phyloP scores from a whole-genome alignment of 768 basidiomycete genomes.

The Collybiopsis luxurians region DNA sequence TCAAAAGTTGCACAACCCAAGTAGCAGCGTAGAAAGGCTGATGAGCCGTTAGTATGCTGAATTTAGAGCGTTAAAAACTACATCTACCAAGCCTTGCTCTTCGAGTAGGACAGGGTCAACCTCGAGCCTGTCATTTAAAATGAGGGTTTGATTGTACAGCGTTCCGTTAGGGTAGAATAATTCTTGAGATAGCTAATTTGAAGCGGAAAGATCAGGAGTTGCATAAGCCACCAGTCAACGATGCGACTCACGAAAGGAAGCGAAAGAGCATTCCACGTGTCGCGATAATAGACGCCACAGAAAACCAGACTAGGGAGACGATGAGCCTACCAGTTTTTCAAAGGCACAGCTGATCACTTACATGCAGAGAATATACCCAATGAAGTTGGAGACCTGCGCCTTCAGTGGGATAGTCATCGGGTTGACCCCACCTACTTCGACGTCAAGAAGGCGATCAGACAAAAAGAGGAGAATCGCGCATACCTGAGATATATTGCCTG shows the following conservation, averaged over 20 bases:
- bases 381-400: not conserved
- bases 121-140: conserved; percentile 4
- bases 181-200: not conserved
- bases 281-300: not conserved
- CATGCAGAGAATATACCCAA: not conserved
- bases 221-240: too few species aligned
- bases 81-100: too few species aligned
- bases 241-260: not conserved
- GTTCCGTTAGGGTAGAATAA: conserved; percentile 14
- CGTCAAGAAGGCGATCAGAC: not conserved
- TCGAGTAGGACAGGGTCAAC: too few species aligned
- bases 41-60: not conserved
- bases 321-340: too few species aligned
- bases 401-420: not conserved
- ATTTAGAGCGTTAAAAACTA: not conserved
- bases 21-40: conserved; percentile 47
- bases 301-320: not conserved
- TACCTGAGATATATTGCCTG: not conserved
- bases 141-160: conserved; percentile 11
- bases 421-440: not conserved
- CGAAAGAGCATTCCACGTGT: not conserved
- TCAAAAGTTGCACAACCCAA: conserved; percentile 43
- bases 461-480: not conserved
- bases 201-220: too few species aligned
- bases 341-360: not conserved